Percentiles rank a stretch among this genome's conserved stretches.
These are phyloP conservation scores for Colletotrichum musae DNA, from an alignment of 2,329 filamentous ascomycete genomes.

Conservation along the genomic window DNA sequence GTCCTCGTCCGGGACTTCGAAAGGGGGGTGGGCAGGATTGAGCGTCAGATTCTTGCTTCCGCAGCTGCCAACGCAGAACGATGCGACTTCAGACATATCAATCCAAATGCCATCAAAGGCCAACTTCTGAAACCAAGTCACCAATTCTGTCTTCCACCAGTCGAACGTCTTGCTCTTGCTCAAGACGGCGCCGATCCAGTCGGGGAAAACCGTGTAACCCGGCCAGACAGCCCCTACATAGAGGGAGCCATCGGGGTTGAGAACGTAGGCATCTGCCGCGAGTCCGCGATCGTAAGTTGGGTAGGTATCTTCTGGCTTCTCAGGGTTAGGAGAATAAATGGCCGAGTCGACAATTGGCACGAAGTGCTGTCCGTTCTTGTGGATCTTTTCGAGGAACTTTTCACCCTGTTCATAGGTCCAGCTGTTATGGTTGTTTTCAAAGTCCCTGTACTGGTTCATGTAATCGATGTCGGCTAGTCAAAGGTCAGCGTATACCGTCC, in stretches of 20 bases:
- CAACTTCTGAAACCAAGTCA: conserved; percentile 66
- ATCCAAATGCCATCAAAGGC: conserved; percentile 70
- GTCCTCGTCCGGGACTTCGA: conserved; percentile 72
- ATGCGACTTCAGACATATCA: conserved; percentile 72
- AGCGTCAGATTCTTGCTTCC: conserved; percentile 73
- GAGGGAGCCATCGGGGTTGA: conserved; percentile 70
- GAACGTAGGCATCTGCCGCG: conserved; percentile 66
- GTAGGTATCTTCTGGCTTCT: conserved; percentile 71
- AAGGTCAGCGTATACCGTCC: conserved; percentile 16
- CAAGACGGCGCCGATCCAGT: conserved; percentile 75
- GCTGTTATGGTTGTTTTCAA: conserved; percentile 72
- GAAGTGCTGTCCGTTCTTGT: conserved; percentile 76
- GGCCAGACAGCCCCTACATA: conserved; percentile 81
- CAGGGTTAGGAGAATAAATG: conserved; percentile 78
- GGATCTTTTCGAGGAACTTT: conserved; percentile 73
- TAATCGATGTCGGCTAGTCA: conserved; percentile 78
- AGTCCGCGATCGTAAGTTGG: conserved; percentile 74
- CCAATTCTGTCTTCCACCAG: conserved; percentile 79
- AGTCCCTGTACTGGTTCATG: conserved; percentile 74
- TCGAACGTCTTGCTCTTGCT: conserved; percentile 74
- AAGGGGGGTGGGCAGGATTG: conserved; percentile 75
- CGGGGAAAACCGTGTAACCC: conserved; percentile 78
- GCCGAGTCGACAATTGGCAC: conserved; percentile 82
- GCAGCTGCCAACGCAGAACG: conserved; percentile 80
- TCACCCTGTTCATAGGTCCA: conserved; percentile 72